Percentiles rank a stretch among this genome's conserved stretches.
Conservation (phyloP, 768 basidiomycete species). For the Lentinula raphanica region DNA sequence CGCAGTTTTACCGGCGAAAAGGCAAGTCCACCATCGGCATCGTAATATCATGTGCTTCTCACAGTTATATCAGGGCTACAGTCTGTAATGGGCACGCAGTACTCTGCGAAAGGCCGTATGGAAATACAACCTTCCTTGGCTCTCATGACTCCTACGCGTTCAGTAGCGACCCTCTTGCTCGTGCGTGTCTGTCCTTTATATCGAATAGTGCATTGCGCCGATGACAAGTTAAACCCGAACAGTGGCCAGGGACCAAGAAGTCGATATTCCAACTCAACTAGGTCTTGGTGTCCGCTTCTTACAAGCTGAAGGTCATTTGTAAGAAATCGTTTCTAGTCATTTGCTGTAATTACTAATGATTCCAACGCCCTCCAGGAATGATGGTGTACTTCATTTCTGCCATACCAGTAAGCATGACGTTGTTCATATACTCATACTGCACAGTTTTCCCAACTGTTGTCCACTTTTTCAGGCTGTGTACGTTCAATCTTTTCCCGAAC, state of each 20-base stretch:
- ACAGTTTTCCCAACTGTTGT: not conserved
- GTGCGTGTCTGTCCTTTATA: too few relatives aligned
- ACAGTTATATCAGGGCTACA: slow-evolving; percentile 26
- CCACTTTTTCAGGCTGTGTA: slow-evolving; percentile 28
- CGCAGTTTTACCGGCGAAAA: not conserved
- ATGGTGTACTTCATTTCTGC: slow-evolving; percentile 56
- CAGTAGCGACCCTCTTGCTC: slow-evolving; percentile 39
- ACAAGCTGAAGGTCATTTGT: slow-evolving; percentile 54
- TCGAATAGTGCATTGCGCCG: not conserved
- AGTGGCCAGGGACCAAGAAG: slow-evolving; percentile 44
- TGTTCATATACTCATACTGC: not conserved
- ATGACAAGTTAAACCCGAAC: not conserved
- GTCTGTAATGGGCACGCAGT: slow-evolving; percentile 66
- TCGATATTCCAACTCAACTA: slow-evolving; percentile 46
- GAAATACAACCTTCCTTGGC: slow-evolving; percentile 42
- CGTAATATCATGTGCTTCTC: not conserved
- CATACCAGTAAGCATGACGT: slow-evolving; percentile 56
- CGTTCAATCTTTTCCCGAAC: slow-evolving; percentile 7
- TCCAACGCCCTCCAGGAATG: slow-evolving; percentile 19
- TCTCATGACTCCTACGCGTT: slow-evolving; percentile 56
- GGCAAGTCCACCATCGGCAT: not conserved
- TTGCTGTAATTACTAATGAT: not conserved
- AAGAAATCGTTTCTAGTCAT: slow-evolving; percentile 8
- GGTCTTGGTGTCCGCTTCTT: slow-evolving; percentile 49
- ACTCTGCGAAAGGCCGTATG: slow-evolving; percentile 53